Conservation (phyloP, 2,329 filamentous ascomycete species). For the Pseudocercospora macadamiae region DNA sequence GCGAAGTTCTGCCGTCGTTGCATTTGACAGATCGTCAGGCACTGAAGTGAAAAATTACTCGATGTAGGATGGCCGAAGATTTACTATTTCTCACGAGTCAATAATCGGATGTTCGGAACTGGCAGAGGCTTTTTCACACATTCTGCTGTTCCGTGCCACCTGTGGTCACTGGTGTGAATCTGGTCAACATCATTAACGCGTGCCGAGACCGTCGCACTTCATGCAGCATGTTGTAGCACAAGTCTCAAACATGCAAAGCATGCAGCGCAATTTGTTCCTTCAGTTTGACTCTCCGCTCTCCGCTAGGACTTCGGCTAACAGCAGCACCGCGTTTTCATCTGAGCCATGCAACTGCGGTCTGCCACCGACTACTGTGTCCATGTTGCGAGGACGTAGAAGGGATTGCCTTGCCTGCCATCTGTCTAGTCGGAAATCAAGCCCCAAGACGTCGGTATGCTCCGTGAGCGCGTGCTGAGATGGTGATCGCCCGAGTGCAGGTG, state of each 20-base stretch:
- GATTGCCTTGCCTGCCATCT: neutral
- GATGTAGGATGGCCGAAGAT: neutral
- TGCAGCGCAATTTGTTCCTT: neutral
- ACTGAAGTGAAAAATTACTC: neutral
- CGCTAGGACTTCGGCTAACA: neutral
- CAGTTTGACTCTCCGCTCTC: neutral
- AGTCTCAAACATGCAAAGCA: neutral
- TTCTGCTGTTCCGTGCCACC: no score
- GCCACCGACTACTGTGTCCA: no score
- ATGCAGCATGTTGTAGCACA: neutral
- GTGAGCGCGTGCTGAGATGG: neutral
- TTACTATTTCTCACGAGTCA: neutral
- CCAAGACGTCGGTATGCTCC: constrained; percentile 1
- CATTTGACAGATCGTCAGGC: neutral
- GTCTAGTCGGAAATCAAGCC: neutral
- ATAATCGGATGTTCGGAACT: neutral
- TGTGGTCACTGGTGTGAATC: no score
- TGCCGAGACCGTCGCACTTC: no score
- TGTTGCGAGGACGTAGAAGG: neutral
- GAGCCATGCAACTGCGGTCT: no score
- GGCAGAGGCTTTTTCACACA: no score
- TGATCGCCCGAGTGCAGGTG: neutral
- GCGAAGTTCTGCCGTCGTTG: neutral
- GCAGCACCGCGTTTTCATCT: neutral
- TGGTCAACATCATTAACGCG: no score